Percentiles rank a stretch among this genome's conserved stretches.
These are phyloP conservation scores for Trypanosoma brucei DNA, from an alignment of 208 protist genomes.

Conservation along the genomic window DNA sequence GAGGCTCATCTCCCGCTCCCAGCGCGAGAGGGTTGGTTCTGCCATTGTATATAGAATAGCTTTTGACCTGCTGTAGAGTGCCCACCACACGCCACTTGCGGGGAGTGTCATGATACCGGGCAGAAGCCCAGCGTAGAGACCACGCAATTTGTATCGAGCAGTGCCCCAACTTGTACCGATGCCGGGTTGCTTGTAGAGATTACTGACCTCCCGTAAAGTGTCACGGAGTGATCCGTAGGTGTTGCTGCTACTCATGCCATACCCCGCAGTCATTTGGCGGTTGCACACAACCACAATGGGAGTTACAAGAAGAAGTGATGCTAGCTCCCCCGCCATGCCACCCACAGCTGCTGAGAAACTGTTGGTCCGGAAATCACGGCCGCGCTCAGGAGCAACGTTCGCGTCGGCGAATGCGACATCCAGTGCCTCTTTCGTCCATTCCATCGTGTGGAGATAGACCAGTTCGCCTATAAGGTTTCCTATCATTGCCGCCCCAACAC, in stretches of 20 bases:
- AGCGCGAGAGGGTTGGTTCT: constrained; percentile 44
- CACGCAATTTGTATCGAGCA: constrained; percentile 29
- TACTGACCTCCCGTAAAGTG: constrained; percentile 49
- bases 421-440: constrained; percentile 62
- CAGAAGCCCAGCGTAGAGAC: constrained; percentile 65
- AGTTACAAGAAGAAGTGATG: constrained; percentile 55
- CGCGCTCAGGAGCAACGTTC: background rate
- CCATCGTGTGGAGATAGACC: constrained; percentile 67
- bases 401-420: constrained; percentile 4
- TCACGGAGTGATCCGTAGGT: constrained; percentile 31
- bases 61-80: constrained; percentile 72
- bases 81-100: constrained; percentile 82
- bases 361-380: constrained; percentile 27
- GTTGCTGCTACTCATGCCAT: constrained; percentile 60
- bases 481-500: constrained; percentile 58
- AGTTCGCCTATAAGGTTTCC: constrained; percentile 75
- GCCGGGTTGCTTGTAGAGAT: constrained; percentile 30
- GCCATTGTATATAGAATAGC: constrained; percentile 52
- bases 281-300: constrained; percentile 70
- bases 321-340: constrained; percentile 70
- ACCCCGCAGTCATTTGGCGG: constrained; percentile 79
- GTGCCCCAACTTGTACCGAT: background rate
- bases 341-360: constrained; percentile 52
- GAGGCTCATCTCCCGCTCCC: constrained; percentile 24
- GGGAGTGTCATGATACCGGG: constrained; percentile 67